Evolutionary conservation across 257 asterid genomes (phyloP).

Genomic region (Dorcoceras hygrometricum): DNA sequence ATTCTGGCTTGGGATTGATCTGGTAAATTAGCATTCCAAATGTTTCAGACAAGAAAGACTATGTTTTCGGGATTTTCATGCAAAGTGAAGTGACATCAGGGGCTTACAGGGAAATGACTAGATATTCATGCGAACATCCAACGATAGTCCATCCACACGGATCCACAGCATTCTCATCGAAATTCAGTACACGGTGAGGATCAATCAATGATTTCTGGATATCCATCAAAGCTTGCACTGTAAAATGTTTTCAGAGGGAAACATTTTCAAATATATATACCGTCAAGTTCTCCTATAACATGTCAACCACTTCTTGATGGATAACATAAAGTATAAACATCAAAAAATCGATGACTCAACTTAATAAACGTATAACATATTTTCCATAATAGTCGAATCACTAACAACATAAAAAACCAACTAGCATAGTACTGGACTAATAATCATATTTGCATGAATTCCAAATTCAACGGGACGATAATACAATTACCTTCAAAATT

Average conservation of each 20-base stretch:
- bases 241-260: background rate
- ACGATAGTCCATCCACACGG: constrained; percentile 94
- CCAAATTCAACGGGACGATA: background rate
- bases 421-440: background rate
- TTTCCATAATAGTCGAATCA: background rate
- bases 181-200: constrained; percentile 65
- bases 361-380: too few species aligned
- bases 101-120: constrained; percentile 67
- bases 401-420: too few species aligned
- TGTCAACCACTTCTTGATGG: background rate
- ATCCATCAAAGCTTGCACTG: constrained; percentile 86
- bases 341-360: background rate
- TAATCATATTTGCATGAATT: background rate
- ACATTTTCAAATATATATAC: background rate
- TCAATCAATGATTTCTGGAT: constrained; percentile 61
- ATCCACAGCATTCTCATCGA: constrained; percentile 85
- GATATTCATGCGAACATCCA: constrained; percentile 55
- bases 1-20: constrained; percentile 78
- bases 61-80: background rate
- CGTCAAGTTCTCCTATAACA: background rate
- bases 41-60: constrained; percentile 15
- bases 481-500: constrained; percentile 94
- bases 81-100: background rate
- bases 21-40: constrained; percentile 34
- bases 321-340: background rate